Percentiles rank a stretch among this genome's conserved stretches.
These are phyloP conservation scores for Apiotrichum gamsii DNA, from an alignment of 1,284 basidiomycete genomes.

Conservation along the genomic window DNA sequence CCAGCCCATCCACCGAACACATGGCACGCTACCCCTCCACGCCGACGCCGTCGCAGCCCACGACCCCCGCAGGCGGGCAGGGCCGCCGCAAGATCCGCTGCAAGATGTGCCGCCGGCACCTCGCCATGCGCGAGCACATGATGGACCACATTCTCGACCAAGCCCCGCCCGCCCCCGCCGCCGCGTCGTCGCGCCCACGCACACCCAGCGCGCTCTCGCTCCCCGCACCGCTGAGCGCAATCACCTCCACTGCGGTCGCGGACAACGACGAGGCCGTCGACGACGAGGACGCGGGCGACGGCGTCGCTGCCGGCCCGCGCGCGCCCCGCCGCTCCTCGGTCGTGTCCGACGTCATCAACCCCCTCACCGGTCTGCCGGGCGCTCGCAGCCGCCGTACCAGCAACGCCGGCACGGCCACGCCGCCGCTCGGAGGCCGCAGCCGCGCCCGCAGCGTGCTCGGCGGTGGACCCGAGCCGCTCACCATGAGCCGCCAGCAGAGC, in stretches of 20 bases:
- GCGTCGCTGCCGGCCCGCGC: not conserved
- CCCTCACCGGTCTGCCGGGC: conserved; percentile 38
- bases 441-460: conserved; percentile 3
- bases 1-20: conserved; percentile 59
- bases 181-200: conserved; percentile 30
- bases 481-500: conserved; percentile 6
- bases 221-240: conserved; percentile 7
- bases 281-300: not conserved
- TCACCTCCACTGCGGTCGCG: not conserved
- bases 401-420: not conserved
- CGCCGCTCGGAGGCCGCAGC: not conserved
- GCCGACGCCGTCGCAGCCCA: conserved; percentile 57
- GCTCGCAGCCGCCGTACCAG: conserved; percentile 6
- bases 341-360: conserved; percentile 42
- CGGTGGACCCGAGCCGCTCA: not conserved
- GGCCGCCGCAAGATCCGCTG: conserved; percentile 61
- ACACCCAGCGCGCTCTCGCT: conserved; percentile 35
- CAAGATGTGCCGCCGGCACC: conserved; percentile 82
- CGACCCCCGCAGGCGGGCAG: conserved; percentile 51
- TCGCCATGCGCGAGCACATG: conserved; percentile 85
- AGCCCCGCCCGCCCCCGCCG: conserved; percentile 17
- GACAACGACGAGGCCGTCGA: conserved; percentile 4
- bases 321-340: not conserved
- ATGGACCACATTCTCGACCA: conserved; percentile 66
- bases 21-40: conserved; percentile 67